A percentile compares a stretch with the other conserved stretches of the same genome.
Conservation (phyloP, 768 basidiomycete genomes). For the Leccinellum albellum region DNA sequence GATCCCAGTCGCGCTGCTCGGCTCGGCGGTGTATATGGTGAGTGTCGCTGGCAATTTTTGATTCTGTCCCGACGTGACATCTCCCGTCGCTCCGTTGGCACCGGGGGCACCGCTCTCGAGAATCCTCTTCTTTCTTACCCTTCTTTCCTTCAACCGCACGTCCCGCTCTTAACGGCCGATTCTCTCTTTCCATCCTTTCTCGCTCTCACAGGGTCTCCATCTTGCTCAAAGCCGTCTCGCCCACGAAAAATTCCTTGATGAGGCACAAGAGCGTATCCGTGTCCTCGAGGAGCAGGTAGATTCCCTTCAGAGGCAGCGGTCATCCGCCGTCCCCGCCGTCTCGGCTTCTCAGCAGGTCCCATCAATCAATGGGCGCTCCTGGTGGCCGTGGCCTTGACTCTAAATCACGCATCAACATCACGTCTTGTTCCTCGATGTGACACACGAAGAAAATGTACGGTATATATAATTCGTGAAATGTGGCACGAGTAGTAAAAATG, state of each 20-base stretch:
- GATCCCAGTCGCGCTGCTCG: slow-evolving; percentile 74
- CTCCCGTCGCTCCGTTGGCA: slow-evolving; percentile 3
- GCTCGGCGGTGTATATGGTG: slow-evolving; percentile 77
- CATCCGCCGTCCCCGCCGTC: slow-evolving; percentile 1
- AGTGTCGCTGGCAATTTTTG: slow-evolving; percentile 16
- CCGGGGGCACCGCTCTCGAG: slow-evolving; percentile 6
- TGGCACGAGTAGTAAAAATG: background rate
- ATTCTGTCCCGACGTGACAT: background rate
- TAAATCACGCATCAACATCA: background rate
- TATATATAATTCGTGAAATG: slow-evolving; percentile 12
- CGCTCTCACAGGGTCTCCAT: slow-evolving; percentile 53
- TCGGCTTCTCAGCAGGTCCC: background rate
- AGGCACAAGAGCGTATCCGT: slow-evolving; percentile 50
- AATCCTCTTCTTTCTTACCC: slow-evolving; percentile 3
- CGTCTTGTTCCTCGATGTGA: background rate
- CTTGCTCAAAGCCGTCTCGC: slow-evolving; percentile 58
- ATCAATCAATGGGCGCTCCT: slow-evolving; percentile 10
- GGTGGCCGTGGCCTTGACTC: slow-evolving; percentile 19
- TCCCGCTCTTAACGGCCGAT: slow-evolving; percentile 12
- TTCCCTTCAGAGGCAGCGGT: slow-evolving; percentile 24
- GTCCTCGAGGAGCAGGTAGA: slow-evolving; percentile 59
- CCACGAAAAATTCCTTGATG: slow-evolving; percentile 68
- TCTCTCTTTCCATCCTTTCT: background rate
- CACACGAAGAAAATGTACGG: slow-evolving; percentile 5
- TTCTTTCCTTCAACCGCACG: background rate